These are phyloP conservation scores for Rosa chinensis DNA, from an alignment of 306 rosid species.

Conservation along the genomic window DNA sequence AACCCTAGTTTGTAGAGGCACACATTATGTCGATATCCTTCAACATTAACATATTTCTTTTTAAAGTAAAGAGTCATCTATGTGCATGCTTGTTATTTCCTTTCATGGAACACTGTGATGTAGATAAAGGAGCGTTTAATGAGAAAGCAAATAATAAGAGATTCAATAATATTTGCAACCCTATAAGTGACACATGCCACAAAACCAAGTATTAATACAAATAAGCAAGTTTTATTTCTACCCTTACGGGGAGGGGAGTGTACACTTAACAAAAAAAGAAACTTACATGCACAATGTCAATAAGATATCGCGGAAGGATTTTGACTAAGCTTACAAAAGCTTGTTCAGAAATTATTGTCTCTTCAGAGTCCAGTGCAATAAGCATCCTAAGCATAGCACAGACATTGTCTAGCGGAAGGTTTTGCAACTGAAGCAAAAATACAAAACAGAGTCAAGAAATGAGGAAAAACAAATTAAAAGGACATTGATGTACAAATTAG, in stretches of 20 bases:
- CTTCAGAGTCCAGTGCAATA: constrained; percentile 51
- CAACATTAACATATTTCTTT: too few relatives aligned
- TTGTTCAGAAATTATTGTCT: constrained; percentile 52
- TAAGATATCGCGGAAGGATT: constrained; percentile 58
- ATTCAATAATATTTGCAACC: background rate
- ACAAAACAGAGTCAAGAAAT: constrained; percentile 21
- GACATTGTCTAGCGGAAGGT: constrained; percentile 59
- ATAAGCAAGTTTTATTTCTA: background rate
- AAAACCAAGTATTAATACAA: background rate
- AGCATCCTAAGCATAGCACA: constrained; percentile 74
- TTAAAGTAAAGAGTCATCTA: background rate
- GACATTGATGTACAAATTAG: background rate
- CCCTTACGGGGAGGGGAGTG: too few relatives aligned
- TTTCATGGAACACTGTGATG: background rate
- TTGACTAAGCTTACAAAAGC: constrained; percentile 47
- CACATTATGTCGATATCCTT: too few relatives aligned
- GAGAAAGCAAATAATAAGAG: background rate
- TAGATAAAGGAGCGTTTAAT: background rate
- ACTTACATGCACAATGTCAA: constrained; percentile 59
- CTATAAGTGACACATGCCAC: background rate
- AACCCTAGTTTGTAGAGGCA: too few relatives aligned
- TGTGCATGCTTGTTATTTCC: background rate
- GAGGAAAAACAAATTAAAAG: background rate
- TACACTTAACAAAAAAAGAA: constrained; percentile 12
- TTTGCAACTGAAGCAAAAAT: constrained; percentile 38